Percentiles rank a stretch among this genome's conserved stretches.
Conservation (phyloP, 805 yeast species). For the Candida nonsorbophila region DNA sequence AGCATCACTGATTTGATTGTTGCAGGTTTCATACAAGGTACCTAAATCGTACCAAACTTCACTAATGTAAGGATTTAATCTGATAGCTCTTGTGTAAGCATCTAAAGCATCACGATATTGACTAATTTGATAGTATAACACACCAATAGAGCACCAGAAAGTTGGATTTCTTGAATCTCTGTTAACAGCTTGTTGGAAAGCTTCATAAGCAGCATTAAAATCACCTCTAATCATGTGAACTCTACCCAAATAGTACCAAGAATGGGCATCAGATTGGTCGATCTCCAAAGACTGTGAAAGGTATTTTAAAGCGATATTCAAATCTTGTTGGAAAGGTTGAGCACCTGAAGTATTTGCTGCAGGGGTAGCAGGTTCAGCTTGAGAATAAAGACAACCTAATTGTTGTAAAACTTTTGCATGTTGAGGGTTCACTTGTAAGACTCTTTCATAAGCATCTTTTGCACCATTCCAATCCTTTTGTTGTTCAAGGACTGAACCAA, state of each 20-base stretch:
- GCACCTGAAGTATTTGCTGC: slow-evolving; percentile 13
- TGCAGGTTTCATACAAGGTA: slow-evolving; percentile 93
- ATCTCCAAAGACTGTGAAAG: slow-evolving; percentile 84
- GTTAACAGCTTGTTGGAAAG: slow-evolving; percentile 97
- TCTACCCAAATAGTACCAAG: slow-evolving; percentile 96
- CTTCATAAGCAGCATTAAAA: slow-evolving; percentile 94
- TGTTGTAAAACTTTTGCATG: slow-evolving; percentile 96
- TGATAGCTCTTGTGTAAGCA: slow-evolving; percentile 94
- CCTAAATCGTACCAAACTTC: slow-evolving; percentile 99
- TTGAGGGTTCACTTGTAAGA: slow-evolving; percentile 80
- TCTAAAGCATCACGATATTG: slow-evolving; percentile 96
- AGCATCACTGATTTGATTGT: slow-evolving; percentile 92
- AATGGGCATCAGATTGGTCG: slow-evolving; percentile 87
- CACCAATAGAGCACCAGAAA: slow-evolving; percentile 96
- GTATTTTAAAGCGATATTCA: slow-evolving; percentile 76
- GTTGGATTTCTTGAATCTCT: slow-evolving; percentile 96
- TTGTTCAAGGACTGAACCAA: slow-evolving; percentile 92
- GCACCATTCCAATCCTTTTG: slow-evolving; percentile 90
- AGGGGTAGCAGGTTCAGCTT: slow-evolving; percentile 32
- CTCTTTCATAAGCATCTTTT: slow-evolving; percentile 92
- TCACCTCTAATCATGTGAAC: slow-evolving; percentile 96
- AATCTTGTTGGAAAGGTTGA: slow-evolving; percentile 48
- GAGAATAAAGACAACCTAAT: slow-evolving; percentile 90
- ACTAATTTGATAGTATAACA: slow-evolving; percentile 89
- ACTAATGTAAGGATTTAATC: slow-evolving; percentile 90